These are phyloP conservation scores for Salix caprea DNA, from an alignment of 345 rosid genomes.

Conservation along the genomic window DNA sequence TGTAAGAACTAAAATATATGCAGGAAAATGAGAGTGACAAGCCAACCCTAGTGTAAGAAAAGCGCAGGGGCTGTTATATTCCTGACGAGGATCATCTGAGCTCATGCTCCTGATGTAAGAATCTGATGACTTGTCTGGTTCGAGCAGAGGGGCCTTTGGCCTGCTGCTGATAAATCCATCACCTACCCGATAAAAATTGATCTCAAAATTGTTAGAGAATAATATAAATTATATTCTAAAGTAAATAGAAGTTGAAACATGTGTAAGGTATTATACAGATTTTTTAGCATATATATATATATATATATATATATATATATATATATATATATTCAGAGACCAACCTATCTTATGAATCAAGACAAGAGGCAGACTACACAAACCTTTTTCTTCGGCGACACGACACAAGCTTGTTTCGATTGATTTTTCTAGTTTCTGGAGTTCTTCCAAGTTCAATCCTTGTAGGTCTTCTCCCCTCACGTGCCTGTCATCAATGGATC, in stretches of 20 bases:
- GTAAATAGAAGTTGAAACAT: background rate
- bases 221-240: conserved; percentile 10
- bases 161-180: background rate
- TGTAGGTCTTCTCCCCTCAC: conserved; percentile 36
- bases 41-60: background rate
- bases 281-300: background rate
- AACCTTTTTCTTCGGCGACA: conserved; percentile 32
- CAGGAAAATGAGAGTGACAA: too few species aligned
- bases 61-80: background rate
- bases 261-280: background rate
- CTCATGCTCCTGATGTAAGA: background rate
- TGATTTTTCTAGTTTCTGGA: conserved; percentile 18
- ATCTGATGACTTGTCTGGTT: background rate
- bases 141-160: background rate
- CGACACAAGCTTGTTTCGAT: conserved; percentile 19
- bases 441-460: conserved; percentile 23
- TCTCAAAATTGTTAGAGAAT: background rate
- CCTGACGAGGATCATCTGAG: background rate
- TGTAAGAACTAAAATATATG: too few species aligned
- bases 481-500: conserved; percentile 12
- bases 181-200: background rate
- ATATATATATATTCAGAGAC: background rate
- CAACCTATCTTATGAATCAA: background rate
- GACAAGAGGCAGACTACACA: background rate
- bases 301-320: too few species aligned